phyloP scores from a whole-genome alignment of 2,329 filamentous ascomycete species.

The Septoria linicola region DNA sequence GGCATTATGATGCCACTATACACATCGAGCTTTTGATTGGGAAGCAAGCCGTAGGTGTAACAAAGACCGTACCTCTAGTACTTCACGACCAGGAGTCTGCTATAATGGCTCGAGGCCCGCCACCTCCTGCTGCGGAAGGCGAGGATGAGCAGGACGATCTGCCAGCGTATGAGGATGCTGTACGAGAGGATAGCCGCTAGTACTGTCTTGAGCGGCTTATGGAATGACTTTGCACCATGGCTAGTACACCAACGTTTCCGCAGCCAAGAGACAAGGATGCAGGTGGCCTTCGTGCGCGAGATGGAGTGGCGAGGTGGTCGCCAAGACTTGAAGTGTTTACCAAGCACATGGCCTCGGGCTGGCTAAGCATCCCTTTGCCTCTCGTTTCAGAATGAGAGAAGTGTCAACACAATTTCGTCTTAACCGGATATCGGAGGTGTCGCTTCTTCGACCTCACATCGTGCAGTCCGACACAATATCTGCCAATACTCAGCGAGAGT shows the following conservation, averaged over 20 bases:
- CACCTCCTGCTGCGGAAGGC: neutral
- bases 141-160: neutral
- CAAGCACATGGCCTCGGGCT: neutral
- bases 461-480: no score
- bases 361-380: neutral
- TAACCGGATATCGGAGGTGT: no score
- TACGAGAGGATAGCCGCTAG: neutral
- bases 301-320: neutral
- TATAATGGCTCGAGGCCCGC: no score
- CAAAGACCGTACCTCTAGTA: neutral
- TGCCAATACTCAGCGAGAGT: no score
- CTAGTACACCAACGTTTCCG: no score
- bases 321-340: neutral
- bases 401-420: constrained; percentile 7
- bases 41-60: neutral
- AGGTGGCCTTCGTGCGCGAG: no score
- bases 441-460: neutral
- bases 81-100: neutral
- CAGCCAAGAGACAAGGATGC: no score
- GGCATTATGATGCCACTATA: neutral
- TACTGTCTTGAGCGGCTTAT: neutral
- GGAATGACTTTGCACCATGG: no score
- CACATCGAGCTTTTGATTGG: constrained; percentile 3
- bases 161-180: constrained; percentile 5
- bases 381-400: constrained; percentile 1